Evolutionary conservation across 2,329 filamentous ascomycete species (phyloP).

Genomic region (Cladosporium sp.): DNA sequence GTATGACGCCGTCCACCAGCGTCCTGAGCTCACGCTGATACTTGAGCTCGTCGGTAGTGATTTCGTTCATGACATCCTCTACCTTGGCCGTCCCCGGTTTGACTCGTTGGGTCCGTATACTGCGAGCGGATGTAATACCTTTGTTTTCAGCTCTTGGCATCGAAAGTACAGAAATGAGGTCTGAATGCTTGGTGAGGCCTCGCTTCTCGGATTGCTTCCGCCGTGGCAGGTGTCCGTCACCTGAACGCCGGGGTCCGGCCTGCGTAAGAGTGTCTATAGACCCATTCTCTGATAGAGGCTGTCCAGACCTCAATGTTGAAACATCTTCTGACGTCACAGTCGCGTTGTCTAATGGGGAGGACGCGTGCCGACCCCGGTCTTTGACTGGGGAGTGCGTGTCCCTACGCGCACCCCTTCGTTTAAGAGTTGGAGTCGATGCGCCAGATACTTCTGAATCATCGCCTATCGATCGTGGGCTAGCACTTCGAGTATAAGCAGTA

Average conservation of each 20-base stretch:
- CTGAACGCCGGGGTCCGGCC: constrained; percentile 25
- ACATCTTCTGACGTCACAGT: constrained; percentile 29
- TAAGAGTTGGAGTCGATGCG: constrained; percentile 28
- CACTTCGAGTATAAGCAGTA: neutral
- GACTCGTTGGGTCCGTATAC: constrained; percentile 69
- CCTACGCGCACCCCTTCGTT: constrained; percentile 31
- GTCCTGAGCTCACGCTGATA: constrained; percentile 91
- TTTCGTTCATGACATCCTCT: constrained; percentile 72
- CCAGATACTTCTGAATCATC: constrained; percentile 11
- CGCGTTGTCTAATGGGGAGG: constrained; percentile 27
- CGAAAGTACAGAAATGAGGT: constrained; percentile 89
- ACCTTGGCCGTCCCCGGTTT: constrained; percentile 63
- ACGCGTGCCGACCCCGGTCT: constrained; percentile 29
- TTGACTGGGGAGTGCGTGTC: constrained; percentile 40
- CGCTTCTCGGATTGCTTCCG: constrained; percentile 55
- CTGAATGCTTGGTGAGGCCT: constrained; percentile 83
- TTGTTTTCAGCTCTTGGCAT: constrained; percentile 59
- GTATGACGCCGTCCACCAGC: constrained; percentile 89
- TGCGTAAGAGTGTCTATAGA: constrained; percentile 51
- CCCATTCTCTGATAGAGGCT: constrained; percentile 53
- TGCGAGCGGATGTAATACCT: constrained; percentile 72
- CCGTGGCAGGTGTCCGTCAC: constrained; percentile 27
- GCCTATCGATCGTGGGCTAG: constrained; percentile 5
- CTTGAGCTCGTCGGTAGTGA: constrained; percentile 76
- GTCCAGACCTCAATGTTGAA: constrained; percentile 12